These are phyloP conservation scores for Suzukiozyma palmioleophila DNA, from an alignment of 1,139 yeast genomes.

Conservation along the genomic window DNA sequence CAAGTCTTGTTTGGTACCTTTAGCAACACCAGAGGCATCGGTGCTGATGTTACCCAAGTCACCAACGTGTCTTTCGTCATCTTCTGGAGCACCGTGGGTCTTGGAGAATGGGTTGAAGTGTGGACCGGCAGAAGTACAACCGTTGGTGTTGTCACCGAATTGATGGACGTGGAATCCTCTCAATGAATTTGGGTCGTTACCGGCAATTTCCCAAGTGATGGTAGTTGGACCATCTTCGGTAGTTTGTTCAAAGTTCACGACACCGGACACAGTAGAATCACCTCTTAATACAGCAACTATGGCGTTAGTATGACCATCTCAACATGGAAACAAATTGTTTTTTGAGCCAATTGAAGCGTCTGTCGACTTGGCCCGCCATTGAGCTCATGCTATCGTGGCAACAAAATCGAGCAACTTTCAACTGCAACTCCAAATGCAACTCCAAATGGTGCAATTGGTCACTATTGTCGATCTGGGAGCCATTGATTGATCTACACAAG, in stretches of 20 bases:
- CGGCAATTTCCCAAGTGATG: constrained; percentile 79
- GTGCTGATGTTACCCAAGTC: constrained; percentile 93
- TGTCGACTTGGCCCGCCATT: too few relatives aligned
- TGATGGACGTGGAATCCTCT: constrained; percentile 98
- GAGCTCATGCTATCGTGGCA: too few relatives aligned
- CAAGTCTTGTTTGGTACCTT: constrained; percentile 77
- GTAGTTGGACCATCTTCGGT: constrained; percentile 79
- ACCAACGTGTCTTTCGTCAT: constrained; percentile 90
- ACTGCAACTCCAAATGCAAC: too few relatives aligned
- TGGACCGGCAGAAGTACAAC: constrained; percentile 98
- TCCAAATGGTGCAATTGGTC: too few relatives aligned
- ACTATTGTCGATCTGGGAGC: too few relatives aligned
- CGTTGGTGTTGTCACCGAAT: constrained; percentile 98
- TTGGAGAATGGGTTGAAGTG: constrained; percentile 93
- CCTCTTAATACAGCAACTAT: constrained; percentile 97
- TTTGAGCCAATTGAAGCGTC: too few relatives aligned
- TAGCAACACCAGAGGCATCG: constrained; percentile 82
- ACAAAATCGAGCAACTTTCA: too few relatives aligned
- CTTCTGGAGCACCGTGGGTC: constrained; percentile 94
- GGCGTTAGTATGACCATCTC: constrained; percentile 2
- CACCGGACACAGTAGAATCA: constrained; percentile 82
- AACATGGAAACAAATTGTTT: too few relatives aligned
- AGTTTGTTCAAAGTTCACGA: constrained; percentile 79
- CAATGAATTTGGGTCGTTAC: constrained; percentile 80
- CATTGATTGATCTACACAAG: constrained; percentile 8